Conservation (phyloP, 1,139 yeast species). For the Suhomyces bokatorum region DNA sequence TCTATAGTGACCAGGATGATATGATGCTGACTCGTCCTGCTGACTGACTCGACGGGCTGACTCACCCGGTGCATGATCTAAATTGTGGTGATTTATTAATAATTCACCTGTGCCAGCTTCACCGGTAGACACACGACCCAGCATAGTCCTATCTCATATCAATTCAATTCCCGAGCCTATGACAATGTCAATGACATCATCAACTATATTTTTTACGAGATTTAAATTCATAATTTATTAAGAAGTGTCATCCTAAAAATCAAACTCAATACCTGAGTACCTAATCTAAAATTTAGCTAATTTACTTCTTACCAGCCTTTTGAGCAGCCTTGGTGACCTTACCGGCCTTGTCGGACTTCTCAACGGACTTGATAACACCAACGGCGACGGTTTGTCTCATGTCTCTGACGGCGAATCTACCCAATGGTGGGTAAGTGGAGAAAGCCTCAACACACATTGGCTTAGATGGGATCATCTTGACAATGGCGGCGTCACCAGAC, state of each 20-base stretch:
- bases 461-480: too few species aligned
- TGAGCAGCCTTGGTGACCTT: slow-evolving; percentile 99
- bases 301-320: slow-evolving; percentile 97
- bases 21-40: too few species aligned
- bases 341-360: slow-evolving; percentile 91
- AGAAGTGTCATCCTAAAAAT: slow-evolving; percentile 7
- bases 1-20: too few species aligned
- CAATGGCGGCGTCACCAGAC: too few species aligned
- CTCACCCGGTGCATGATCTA: too few species aligned
- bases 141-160: too few species aligned
- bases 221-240: slow-evolving; percentile 11
- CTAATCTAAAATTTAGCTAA: slow-evolving; percentile 24
- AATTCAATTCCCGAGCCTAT: too few species aligned
- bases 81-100: too few species aligned
- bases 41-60: too few species aligned
- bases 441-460: slow-evolving; percentile 97
- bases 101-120: too few species aligned
- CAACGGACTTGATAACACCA: slow-evolving; percentile 99
- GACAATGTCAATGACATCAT: too few species aligned
- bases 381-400: slow-evolving; percentile 99
- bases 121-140: too few species aligned
- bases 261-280: slow-evolving; percentile 8
- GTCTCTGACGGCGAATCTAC: slow-evolving; percentile 99
- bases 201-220: neutral
- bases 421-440: slow-evolving; percentile 98